Evolutionary conservation across 805 yeast genomes (phyloP).

Genomic region (Kodamaea restingae): DNA sequence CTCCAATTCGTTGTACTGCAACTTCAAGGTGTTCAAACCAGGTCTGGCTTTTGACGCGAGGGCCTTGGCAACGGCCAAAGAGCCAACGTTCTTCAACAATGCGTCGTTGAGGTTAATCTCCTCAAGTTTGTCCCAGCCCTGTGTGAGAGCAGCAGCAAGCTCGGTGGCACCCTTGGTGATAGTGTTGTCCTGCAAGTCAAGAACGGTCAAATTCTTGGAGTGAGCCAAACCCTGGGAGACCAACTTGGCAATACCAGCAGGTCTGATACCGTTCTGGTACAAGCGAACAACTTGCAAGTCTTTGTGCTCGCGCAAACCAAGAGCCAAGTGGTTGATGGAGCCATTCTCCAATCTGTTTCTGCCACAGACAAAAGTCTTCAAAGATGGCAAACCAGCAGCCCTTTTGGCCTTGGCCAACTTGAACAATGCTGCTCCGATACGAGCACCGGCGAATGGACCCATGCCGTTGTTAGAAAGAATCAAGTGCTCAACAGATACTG

Average conservation of each 20-base stretch:
- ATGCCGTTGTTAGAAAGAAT: constrained; percentile 92
- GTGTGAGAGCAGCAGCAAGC: constrained; percentile 39
- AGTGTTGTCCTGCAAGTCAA: constrained; percentile 95
- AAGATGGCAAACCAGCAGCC: constrained; percentile 43
- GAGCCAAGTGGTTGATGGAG: constrained; percentile 76
- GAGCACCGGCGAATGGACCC: constrained; percentile 97
- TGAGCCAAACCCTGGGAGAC: constrained; percentile 65
- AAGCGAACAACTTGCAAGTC: constrained; percentile 69
- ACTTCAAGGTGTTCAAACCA: constrained; percentile 54
- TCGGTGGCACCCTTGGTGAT: constrained; percentile 67
- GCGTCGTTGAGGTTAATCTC: constrained; percentile 91
- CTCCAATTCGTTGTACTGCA: constrained; percentile 88
- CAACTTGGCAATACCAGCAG: constrained; percentile 78
- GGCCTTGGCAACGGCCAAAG: constrained; percentile 49
- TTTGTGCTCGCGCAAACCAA: constrained; percentile 78
- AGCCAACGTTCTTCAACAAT: constrained; percentile 76
- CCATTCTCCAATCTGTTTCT: constrained; percentile 97
- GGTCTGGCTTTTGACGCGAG: constrained; percentile 36
- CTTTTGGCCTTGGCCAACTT: constrained; percentile 64
- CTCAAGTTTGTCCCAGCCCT: constrained; percentile 57
- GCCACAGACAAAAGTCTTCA: constrained; percentile 91
- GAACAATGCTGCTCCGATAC: constrained; percentile 84
- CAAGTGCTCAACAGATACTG: constrained; percentile 77
- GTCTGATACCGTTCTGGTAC: constrained; percentile 97
- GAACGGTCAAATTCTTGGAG: constrained; percentile 55